These are phyloP conservation scores for Spergularia marina DNA, from an alignment of 148 eudicot genomes.

Conservation along the genomic window DNA sequence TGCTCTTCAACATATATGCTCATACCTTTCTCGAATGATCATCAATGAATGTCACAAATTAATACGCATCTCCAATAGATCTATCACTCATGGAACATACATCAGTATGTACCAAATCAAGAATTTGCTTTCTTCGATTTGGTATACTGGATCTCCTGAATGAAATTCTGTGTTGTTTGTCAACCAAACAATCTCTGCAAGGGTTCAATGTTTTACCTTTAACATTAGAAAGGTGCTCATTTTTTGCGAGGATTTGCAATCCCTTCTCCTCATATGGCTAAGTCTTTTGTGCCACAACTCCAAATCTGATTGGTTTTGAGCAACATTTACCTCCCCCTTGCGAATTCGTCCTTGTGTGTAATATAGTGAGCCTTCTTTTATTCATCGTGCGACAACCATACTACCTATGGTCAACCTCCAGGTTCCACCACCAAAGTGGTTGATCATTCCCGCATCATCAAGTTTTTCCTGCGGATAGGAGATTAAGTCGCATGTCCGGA, in stretches of 20 bases:
- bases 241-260: neutral
- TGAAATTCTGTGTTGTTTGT: neutral
- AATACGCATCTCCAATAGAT: neutral
- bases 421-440: neutral
- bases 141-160: neutral
- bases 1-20: neutral
- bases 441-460: neutral
- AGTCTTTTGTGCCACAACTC: slow-evolving; percentile 3
- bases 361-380: neutral
- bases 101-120: neutral
- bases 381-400: neutral
- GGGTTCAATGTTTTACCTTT: neutral
- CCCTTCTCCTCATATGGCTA: neutral
- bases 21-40: neutral
- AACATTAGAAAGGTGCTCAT: neutral
- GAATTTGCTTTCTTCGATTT: neutral
- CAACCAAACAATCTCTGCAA: neutral
- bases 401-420: neutral
- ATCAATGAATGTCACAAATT: neutral
- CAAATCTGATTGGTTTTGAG: neutral
- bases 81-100: neutral
- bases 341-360: neutral
- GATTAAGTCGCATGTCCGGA: neutral
- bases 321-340: neutral
- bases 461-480: neutral